phyloP scores from a whole-genome alignment of 2,329 filamentous ascomycete genomes.

The Ophiostoma angusticollis region DNA sequence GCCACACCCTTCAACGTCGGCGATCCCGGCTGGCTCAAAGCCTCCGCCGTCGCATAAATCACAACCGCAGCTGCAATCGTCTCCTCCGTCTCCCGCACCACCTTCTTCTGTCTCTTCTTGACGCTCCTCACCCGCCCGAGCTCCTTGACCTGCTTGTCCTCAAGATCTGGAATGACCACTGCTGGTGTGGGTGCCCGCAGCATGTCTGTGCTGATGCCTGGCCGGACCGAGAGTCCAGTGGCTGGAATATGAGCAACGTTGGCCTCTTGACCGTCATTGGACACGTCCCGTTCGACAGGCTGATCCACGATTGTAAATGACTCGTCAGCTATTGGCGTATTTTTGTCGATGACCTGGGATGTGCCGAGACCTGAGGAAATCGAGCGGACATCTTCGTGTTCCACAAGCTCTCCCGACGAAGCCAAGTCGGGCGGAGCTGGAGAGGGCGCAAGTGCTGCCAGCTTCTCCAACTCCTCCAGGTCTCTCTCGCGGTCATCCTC shows the following conservation, averaged over 20 bases:
- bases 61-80: conserved; percentile 40
- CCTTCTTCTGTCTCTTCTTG: conserved; percentile 31
- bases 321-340: conserved; percentile 1
- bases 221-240: conserved; percentile 10
- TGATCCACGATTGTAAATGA: conserved; percentile 7
- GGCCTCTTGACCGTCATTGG: not conserved
- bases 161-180: conserved; percentile 31
- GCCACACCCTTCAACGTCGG: conserved; percentile 16
- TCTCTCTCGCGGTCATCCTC: conserved; percentile 3
- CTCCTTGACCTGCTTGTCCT: conserved; percentile 26
- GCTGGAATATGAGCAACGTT: conserved; percentile 7
- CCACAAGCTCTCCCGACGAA: conserved; percentile 7
- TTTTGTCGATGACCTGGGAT: conserved; percentile 5
- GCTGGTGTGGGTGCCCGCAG: conserved; percentile 32
- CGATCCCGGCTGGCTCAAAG: conserved; percentile 29
- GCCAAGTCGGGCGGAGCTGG: conserved; percentile 3
- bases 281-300: not conserved
- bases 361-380: conserved; percentile 6
- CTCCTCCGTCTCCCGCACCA: conserved; percentile 37
- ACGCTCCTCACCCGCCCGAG: conserved; percentile 30
- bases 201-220: conserved; percentile 18
- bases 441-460: conserved; percentile 3
- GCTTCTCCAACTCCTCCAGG: conserved; percentile 6
- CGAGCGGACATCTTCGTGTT: conserved; percentile 7
- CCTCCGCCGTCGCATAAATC: conserved; percentile 38